phyloP scores from a whole-genome alignment of 2,329 filamentous ascomycete genomes.

The Talaromyces sp. region DNA sequence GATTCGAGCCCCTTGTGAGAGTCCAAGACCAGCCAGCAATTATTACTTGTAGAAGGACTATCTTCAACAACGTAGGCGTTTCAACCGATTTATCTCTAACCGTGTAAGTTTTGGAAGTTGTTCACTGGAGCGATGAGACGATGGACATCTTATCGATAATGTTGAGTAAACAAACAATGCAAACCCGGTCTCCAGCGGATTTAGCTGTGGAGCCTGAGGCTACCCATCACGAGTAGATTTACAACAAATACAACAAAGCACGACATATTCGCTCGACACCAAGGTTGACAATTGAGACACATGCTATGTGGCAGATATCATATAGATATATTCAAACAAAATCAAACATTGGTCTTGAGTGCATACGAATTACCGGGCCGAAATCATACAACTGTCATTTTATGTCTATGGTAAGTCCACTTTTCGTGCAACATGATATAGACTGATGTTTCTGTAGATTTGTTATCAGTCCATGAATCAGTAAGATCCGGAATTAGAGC shows the following conservation, averaged over 20 bases:
- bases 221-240: not conserved
- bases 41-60: too few species aligned
- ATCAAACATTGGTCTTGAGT: not conserved
- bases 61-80: too few species aligned
- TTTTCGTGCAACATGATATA: not conserved
- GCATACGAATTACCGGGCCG: not conserved
- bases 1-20: too few species aligned
- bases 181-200: not conserved
- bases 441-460: not conserved
- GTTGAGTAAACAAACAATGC: conserved; percentile 3
- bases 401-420: not conserved
- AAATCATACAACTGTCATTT: not conserved
- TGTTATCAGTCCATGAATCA: not conserved
- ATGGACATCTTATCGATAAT: conserved; percentile 1
- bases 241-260: conserved; percentile 4
- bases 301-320: not conserved
- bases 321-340: not conserved
- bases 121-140: not conserved
- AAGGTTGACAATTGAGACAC: not conserved
- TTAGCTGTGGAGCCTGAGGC: conserved; percentile 2
- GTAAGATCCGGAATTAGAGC: too few species aligned
- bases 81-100: not conserved
- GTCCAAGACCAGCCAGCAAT: too few species aligned
- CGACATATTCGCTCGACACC: conserved; percentile 1
- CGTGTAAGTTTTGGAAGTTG: not conserved